phyloP scores from a whole-genome alignment of 768 basidiomycete genomes.

The Tulasnella sp. region DNA sequence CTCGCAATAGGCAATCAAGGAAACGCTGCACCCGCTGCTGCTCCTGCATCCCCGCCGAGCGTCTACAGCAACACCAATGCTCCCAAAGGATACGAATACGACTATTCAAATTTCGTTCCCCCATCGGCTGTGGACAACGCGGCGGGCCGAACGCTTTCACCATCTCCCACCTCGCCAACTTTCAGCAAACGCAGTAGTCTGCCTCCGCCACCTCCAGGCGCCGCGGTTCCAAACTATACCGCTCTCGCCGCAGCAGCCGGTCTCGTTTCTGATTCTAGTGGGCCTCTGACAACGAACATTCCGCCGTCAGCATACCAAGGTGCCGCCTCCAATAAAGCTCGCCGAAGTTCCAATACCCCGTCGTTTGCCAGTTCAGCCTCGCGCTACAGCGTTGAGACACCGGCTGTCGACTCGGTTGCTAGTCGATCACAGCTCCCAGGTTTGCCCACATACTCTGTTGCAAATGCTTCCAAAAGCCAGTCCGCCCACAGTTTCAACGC shows the following conservation, averaged over 20 bases:
- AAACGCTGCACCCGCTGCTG: neutral
- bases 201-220: constrained; percentile 1
- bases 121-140: neutral
- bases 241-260: neutral
- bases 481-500: neutral
- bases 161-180: neutral
- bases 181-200: constrained; percentile 4
- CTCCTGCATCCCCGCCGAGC: constrained; percentile 7
- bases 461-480: neutral
- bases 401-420: neutral
- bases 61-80: constrained; percentile 4
- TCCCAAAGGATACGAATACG: constrained; percentile 7
- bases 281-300: neutral
- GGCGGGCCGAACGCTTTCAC: neutral
- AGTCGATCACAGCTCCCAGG: neutral
- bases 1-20: neutral
- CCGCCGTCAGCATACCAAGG: neutral
- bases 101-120: neutral
- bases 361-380: constrained; percentile 10
- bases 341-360: constrained; percentile 4
- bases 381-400: constrained; percentile 7
- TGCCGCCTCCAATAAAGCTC: neutral
- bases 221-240: neutral
- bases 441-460: neutral
- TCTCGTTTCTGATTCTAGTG: neutral